Base-by-base conservation (phyloP, 345 rosid species). In the Viola odorata region DNA sequence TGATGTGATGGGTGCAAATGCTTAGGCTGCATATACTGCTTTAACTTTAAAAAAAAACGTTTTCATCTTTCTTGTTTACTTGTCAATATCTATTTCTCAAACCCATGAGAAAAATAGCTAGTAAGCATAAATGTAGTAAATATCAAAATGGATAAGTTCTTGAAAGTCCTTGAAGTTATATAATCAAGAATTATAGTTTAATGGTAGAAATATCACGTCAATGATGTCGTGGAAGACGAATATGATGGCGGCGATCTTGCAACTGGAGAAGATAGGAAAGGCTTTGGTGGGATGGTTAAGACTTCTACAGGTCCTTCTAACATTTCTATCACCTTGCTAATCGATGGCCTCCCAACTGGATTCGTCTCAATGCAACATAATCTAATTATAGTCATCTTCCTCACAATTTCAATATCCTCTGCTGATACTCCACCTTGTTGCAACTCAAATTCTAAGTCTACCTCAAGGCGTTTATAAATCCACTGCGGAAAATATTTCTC, bases 401-500 rank as follows among this genome's bases (percentile, higher is more conserved):
- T 60, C 3, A 48, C 55, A 14, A 62, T 62, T n/a, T 69, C 52
- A 32, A 9, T 41, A 62, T 62, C 63, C 48, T 50, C 54, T 0
- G 1, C 4, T 2, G 52, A 41, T 5, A 5, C 17, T 3, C 12
- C 15, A 6, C 37, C 74, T 4, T 17, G 45, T 48, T 23, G 32
- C 32, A 58, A 14, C 52, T 23, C 13, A 0, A 41, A 36, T 37
- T 70, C 65, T 37, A 4, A 3, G 4, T 10, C 55, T 6, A 7
- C 45, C 45, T 58, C 69, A 7, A 64, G 16, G 13, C 56, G 63
- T 40, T 12, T 48, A 17, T 70, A 64, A 32, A 58, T 13, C 74
- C 69, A 69, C 14, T 58, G 41, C 5, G 69, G 74, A 64, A 69
- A 69, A 40, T 69, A 63, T 11, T 41, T 44, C 41, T 69, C 68